Conservation (phyloP, 805 yeast species). For the Kurtzmaniella cleridarum region DNA sequence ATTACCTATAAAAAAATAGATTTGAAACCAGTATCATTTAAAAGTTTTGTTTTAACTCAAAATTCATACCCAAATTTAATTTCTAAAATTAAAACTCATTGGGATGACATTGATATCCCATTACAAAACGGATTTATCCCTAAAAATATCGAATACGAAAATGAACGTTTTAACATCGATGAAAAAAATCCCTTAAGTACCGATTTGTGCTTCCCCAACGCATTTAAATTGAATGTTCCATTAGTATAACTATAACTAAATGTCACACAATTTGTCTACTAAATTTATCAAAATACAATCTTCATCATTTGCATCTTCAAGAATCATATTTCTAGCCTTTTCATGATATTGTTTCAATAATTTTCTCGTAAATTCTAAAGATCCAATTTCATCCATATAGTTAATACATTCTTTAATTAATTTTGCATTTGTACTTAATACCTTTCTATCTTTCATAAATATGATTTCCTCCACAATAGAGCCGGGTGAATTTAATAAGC, state of each 20-base stretch:
- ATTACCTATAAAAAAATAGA: too few species aligned
- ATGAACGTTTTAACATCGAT: constrained; percentile 12
- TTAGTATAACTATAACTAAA: constrained; percentile 8
- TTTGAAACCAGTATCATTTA: too few species aligned
- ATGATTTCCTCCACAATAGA: constrained; percentile 4
- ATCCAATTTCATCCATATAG: constrained; percentile 18
- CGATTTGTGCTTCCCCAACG: constrained; percentile 18
- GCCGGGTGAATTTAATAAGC: constrained; percentile 11
- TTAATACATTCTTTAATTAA: constrained; percentile 16
- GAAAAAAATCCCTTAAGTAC: constrained; percentile 12
- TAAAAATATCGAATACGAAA: constrained; percentile 20
- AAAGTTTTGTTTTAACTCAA: too few species aligned
- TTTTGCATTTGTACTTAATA: constrained; percentile 1
- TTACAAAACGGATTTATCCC: constrained; percentile 17
- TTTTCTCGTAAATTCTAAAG: constrained; percentile 19
- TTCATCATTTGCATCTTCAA: constrained; percentile 1
- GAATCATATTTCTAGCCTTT: constrained; percentile 13
- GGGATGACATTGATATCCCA: constrained; percentile 18
- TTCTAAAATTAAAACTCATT: constrained; percentile 10
- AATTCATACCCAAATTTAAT: constrained; percentile 17
- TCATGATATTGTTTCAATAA: constrained; percentile 17
- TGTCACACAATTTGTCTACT: constrained; percentile 13
- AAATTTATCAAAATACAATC: constrained; percentile 10
- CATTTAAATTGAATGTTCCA: constrained; percentile 1
- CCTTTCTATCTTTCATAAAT: constrained; percentile 10